A percentile compares a stretch with the other conserved stretches of the same genome.
These are phyloP conservation scores for Eudorina sp. DNA, from an alignment of 139 green algal species.

Conservation along the genomic window DNA sequence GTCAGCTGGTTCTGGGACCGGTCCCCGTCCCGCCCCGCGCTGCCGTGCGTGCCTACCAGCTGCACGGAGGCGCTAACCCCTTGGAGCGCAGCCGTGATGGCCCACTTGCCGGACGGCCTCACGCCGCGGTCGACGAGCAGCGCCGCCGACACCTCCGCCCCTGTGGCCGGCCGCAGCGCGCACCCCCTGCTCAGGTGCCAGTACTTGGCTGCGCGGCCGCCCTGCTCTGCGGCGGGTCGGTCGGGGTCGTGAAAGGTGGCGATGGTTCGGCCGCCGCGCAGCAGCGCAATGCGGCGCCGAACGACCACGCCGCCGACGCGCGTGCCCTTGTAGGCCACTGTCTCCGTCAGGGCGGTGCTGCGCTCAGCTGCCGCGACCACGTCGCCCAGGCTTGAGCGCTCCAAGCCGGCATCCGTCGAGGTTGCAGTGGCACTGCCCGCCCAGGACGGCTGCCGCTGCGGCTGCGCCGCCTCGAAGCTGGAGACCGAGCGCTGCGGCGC, in stretches of 20 bases:
- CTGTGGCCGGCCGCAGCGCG: background rate
- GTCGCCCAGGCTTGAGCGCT: too few species aligned
- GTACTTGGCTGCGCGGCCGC: background rate
- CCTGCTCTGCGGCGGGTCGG: background rate
- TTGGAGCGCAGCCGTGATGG: constrained; percentile 42
- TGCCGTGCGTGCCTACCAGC: constrained; percentile 61
- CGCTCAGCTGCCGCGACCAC: too few species aligned
- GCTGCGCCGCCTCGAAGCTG: background rate
- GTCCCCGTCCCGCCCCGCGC: too few species aligned
- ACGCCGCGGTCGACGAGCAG: background rate
- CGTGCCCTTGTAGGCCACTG: constrained; percentile 3
- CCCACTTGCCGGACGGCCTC: constrained; percentile 34
- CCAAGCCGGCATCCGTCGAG: too few species aligned
- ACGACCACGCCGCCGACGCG: constrained; percentile 19
- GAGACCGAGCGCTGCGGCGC: too few species aligned
- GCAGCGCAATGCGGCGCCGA: constrained; percentile 20
- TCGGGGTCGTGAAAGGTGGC: constrained; percentile 31
- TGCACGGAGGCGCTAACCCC: constrained; percentile 31
- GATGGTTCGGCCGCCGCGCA: constrained; percentile 1
- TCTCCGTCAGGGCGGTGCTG: constrained; percentile 2
- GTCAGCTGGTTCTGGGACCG: too few species aligned
- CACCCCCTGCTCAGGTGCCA: constrained; percentile 27
- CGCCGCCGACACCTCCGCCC: background rate
- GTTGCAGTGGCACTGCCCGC: background rate
- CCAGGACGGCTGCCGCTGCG: constrained; percentile 6